Evolutionary conservation across 1,139 yeast species (phyloP).

Genomic region (Saccharomyces pastorianus): DNA sequence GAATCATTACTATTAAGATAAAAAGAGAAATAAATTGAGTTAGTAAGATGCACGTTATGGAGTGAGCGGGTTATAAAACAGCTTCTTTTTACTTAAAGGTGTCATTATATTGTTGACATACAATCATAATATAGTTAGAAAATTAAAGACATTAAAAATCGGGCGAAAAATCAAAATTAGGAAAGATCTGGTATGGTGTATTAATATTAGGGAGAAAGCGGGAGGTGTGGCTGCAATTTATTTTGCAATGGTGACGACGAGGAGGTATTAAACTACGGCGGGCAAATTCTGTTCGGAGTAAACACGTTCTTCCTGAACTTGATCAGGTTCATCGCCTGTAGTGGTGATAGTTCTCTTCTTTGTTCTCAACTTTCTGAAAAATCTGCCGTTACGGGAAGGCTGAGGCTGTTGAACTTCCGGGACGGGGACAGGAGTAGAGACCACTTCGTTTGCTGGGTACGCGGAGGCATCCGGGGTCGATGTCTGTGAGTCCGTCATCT

Average conservation of each 20-base stretch:
- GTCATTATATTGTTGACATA: background rate
- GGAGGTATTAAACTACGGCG: background rate
- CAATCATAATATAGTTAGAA: background rate
- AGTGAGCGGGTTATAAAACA: background rate
- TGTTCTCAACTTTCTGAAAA: background rate
- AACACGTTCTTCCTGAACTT: background rate
- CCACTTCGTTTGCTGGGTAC: background rate
- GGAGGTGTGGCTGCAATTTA: background rate
- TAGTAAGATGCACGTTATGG: background rate
- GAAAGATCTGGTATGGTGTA: background rate
- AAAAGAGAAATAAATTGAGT: background rate
- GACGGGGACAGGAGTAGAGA: background rate
- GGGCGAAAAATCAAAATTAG: background rate
- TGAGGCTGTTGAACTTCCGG: background rate
- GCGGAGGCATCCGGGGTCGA: background rate
- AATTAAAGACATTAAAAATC: background rate
- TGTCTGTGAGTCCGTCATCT: constrained; percentile 2
- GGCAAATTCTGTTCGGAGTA: background rate
- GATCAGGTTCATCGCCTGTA: background rate
- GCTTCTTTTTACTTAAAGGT: background rate
- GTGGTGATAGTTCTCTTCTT: background rate
- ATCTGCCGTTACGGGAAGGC: background rate
- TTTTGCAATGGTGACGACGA: too few species aligned
- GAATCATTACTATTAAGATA: background rate
- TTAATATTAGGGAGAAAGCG: background rate